Percentiles rank a stretch among this genome's conserved stretches.
These are phyloP conservation scores for Ocimum tenuiflorum DNA, from an alignment of 257 asterid genomes.

Conservation along the genomic window DNA sequence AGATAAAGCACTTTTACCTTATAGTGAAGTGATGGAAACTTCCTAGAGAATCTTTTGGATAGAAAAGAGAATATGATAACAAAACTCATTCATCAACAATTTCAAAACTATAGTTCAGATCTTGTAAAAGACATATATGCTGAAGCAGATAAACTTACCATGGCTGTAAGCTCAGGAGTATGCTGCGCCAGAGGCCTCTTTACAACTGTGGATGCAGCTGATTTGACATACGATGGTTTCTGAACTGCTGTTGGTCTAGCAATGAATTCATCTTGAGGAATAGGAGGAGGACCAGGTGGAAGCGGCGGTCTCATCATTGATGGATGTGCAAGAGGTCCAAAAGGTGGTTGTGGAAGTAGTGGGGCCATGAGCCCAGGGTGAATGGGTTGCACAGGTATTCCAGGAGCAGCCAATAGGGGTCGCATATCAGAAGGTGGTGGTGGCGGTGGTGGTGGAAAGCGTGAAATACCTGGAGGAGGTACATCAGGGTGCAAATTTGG, in stretches of 20 bases:
- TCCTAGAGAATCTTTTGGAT: not conserved
- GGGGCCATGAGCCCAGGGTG: constrained; percentile 78
- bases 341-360: constrained; percentile 62
- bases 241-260: constrained; percentile 47
- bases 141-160: constrained; percentile 51
- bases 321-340: constrained; percentile 60
- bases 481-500: constrained; percentile 50
- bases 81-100: not conserved
- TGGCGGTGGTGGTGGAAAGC: constrained; percentile 64
- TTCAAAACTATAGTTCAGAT: not conserved
- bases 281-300: constrained; percentile 97
- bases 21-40: no score
- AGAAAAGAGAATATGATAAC: not conserved
- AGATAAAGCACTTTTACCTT: not conserved
- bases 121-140: constrained; percentile 3
- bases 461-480: constrained; percentile 63
- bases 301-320: constrained; percentile 92
- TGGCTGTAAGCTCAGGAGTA: constrained; percentile 95
- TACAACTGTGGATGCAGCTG: constrained; percentile 96
- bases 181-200: constrained; percentile 99
- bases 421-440: constrained; percentile 74
- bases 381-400: constrained; percentile 58
- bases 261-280: constrained; percentile 41
- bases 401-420: constrained; percentile 47
- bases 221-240: constrained; percentile 86